Evolutionary conservation across 2,329 filamentous ascomycete species (phyloP).

Genomic region (Alternaria incomplexa): DNA sequence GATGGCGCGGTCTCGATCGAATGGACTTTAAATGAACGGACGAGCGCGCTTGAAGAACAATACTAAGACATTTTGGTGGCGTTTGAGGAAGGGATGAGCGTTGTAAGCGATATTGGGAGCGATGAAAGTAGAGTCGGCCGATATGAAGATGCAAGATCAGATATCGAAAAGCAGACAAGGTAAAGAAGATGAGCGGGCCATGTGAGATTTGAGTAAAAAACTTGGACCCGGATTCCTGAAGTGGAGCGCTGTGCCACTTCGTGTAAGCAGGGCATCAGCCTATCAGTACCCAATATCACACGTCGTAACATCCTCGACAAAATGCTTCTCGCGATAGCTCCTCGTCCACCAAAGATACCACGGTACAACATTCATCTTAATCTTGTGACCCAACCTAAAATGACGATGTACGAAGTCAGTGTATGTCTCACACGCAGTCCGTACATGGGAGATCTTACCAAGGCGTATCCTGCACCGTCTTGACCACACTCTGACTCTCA

Average conservation of each 20-base stretch:
- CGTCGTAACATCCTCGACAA: constrained; percentile 54
- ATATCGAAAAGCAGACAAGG: not conserved
- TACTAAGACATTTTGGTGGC: not conserved
- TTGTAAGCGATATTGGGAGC: not conserved
- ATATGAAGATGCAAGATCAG: not conserved
- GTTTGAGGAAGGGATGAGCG: not conserved
- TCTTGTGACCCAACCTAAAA: constrained; percentile 48
- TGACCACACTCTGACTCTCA: constrained; percentile 55
- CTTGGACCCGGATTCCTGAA: not conserved
- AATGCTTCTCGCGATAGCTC: constrained; percentile 51
- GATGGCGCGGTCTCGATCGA: not conserved
- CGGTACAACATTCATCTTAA: constrained; percentile 54
- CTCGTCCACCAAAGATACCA: constrained; percentile 57
- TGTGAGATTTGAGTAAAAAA: not conserved
- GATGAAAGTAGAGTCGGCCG: not conserved
- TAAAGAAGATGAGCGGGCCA: not conserved
- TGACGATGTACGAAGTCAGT: not conserved
- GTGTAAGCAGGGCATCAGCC: not conserved
- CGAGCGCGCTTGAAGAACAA: constrained; percentile 4
- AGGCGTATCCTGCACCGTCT: constrained; percentile 53
- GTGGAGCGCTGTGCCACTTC: not conserved
- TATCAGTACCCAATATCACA: constrained; percentile 48
- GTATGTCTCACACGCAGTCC: not conserved
- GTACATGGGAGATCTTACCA: constrained; percentile 23
- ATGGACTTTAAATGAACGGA: not conserved